Percentiles rank a stretch among this genome's conserved stretches.
Conservation (phyloP, 148 eudicot genomes). For the Linanthus parryae region DNA sequence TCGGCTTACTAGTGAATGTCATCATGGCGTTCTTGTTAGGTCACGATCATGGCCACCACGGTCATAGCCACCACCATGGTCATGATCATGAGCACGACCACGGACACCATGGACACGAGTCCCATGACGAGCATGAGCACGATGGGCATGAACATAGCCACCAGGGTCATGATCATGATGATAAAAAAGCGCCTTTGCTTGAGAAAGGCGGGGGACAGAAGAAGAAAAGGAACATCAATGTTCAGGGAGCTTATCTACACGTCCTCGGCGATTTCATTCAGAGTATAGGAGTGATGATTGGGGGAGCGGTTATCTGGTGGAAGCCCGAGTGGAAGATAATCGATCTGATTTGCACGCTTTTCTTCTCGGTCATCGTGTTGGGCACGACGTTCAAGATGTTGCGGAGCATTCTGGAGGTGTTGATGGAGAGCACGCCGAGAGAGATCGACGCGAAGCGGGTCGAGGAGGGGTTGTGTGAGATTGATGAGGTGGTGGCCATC, state of each 20-base stretch:
- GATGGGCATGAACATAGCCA: constrained; percentile 25
- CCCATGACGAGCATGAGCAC: constrained; percentile 12
- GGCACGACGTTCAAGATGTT: constrained; percentile 78
- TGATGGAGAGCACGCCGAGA: constrained; percentile 97
- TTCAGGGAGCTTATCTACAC: constrained; percentile 92
- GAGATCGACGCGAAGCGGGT: constrained; percentile 87
- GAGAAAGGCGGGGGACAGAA: constrained; percentile 20
- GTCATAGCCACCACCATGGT: constrained; percentile 20
- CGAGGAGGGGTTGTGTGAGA: constrained; percentile 58
- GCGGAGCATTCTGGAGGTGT: constrained; percentile 68
- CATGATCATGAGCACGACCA: constrained; percentile 33
- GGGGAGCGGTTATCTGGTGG: constrained; percentile 88
- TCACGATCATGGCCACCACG: constrained; percentile 61
- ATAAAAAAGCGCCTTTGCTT: constrained; percentile 46
- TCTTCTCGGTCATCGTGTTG: constrained; percentile 71
- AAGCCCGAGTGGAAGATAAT: constrained; percentile 89
- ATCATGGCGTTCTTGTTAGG: constrained; percentile 75
- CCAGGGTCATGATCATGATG: constrained; percentile 17
- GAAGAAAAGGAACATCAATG: constrained; percentile 54
- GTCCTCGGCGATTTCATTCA: constrained; percentile 95
- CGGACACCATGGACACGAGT: constrained; percentile 21
- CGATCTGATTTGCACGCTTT: constrained; percentile 78
- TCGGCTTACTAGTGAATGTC: constrained; percentile 72
- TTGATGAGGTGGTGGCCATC: constrained; percentile 80
- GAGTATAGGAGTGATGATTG: constrained; percentile 93